phyloP scores from a whole-genome alignment of 2,329 filamentous ascomycete species.

The Fusarium sp. region DNA sequence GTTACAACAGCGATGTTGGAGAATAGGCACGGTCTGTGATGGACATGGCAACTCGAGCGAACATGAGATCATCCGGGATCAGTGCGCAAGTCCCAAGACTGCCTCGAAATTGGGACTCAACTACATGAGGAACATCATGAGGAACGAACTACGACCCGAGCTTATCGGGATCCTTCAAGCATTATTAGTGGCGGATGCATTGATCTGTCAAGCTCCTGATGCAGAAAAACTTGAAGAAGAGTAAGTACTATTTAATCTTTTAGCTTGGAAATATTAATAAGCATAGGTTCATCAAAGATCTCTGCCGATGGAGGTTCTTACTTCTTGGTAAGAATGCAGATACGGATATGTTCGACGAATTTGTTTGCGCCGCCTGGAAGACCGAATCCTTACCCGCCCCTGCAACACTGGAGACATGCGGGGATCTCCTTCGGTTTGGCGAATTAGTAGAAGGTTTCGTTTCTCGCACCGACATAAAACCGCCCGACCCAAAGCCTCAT shows the following conservation, averaged over 20 bases:
- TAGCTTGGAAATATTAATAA: conserved; percentile 7
- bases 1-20: conserved; percentile 28
- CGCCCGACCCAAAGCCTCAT: conserved; percentile 2
- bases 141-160: conserved; percentile 24
- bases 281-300: conserved; percentile 46
- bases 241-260: conserved; percentile 6
- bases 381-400: conserved; percentile 6
- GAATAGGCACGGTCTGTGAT: conserved; percentile 14
- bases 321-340: conserved; percentile 30
- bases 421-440: conserved; percentile 36
- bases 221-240: conserved; percentile 18
- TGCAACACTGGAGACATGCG: background rate
- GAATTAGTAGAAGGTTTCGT: conserved; percentile 45
- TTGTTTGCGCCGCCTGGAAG: conserved; percentile 44
- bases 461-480: conserved; percentile 19
- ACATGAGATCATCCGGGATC: conserved; percentile 15
- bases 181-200: conserved; percentile 43
- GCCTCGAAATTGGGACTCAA: conserved; percentile 33
- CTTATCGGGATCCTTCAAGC: conserved; percentile 31
- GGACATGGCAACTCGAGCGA: background rate
- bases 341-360: conserved; percentile 42
- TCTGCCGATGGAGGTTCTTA: conserved; percentile 47
- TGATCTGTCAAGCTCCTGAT: conserved; percentile 27
- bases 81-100: conserved; percentile 9
- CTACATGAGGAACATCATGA: conserved; percentile 33